Evolutionary conservation across 371 early-diverging fungal genomes (phyloP).

Genomic region (Mucor circinelloides): DNA sequence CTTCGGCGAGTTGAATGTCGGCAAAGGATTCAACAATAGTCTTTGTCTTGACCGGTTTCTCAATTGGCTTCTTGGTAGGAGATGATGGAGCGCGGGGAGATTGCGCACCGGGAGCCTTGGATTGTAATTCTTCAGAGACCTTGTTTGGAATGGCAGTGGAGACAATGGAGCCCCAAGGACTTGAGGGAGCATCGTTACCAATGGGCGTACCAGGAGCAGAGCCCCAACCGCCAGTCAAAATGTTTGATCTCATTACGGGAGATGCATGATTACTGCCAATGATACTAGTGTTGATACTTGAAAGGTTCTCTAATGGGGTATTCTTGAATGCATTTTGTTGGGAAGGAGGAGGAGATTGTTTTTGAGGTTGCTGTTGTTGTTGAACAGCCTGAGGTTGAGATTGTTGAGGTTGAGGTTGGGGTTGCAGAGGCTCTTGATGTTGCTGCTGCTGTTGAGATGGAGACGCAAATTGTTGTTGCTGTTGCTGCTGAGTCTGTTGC

Average conservation of each 20-base stretch:
- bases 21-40: constrained; percentile 26
- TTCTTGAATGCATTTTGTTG: constrained; percentile 20
- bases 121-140: constrained; percentile 32
- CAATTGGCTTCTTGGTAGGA: constrained; percentile 21
- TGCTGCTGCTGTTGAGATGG: constrained; percentile 23
- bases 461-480: constrained; percentile 24
- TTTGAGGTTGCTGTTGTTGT: constrained; percentile 27
- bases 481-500: constrained; percentile 42
- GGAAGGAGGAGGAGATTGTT: constrained; percentile 19
- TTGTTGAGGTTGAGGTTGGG: constrained; percentile 17
- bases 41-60: constrained; percentile 18
- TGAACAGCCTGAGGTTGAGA: neutral
- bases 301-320: constrained; percentile 10
- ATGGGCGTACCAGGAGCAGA: constrained; percentile 50
- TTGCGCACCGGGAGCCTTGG: constrained; percentile 36
- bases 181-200: constrained; percentile 33
- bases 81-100: constrained; percentile 35
- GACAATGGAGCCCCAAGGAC: constrained; percentile 38
- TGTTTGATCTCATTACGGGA: constrained; percentile 28
- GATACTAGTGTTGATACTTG: neutral
- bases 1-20: constrained; percentile 24
- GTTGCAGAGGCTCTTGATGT: constrained; percentile 28
- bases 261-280: constrained; percentile 28
- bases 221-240: constrained; percentile 35
- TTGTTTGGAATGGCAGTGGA: constrained; percentile 33